Base-by-base conservation (phyloP, 257 asterid species). In the Perilla frutescens region DNA sequence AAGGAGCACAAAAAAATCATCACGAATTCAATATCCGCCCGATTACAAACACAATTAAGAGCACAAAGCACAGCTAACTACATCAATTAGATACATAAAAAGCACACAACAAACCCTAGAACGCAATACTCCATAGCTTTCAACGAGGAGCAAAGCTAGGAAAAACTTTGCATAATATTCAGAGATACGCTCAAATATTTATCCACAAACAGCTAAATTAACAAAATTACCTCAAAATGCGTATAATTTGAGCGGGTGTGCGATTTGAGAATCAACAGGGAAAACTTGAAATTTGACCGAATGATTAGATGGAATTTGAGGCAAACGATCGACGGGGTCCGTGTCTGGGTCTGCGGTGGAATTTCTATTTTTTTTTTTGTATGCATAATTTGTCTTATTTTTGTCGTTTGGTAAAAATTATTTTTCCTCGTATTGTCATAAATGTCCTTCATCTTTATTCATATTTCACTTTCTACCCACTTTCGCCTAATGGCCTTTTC, bases 201-300 rank as follows among this genome's bases (percentile, higher is more conserved):
- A 29, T 15, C 61, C 34, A 74, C 13, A 51, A 62, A 66, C 48
- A 62, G 29, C n/a, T 12, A 62, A 77, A 68, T 55, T 15, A 5
- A 60, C 13, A 51, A 70, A 81, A 73, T 20, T 43, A 77, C 58
- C 71, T 82, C 71, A 29, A 71, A 74, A 50, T 20, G 41, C 44
- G 51, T 36, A 41, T 43, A 69, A 59, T 75, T 70, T 57, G 76
- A 62, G 78, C 50, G 60, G 62, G 37, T 50, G 59, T 11, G 56
- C 57, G 83, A 82, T 79, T 71, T 37, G 79, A 71, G 83, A 68
- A 78, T 77, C 83, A 71, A 62, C 53, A 20, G 56, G 65, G 68
- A 47, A 47, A 59, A 56, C 50, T 67, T 15, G 62, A 72, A 63
- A 15, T 6, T 65, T 29, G 57, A 65, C 70, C 65, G 10, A 71